Percentiles rank a stretch among this genome's conserved stretches.
These are phyloP conservation scores for Zelonia costaricensis DNA, from an alignment of 208 protist species.

Conservation along the genomic window DNA sequence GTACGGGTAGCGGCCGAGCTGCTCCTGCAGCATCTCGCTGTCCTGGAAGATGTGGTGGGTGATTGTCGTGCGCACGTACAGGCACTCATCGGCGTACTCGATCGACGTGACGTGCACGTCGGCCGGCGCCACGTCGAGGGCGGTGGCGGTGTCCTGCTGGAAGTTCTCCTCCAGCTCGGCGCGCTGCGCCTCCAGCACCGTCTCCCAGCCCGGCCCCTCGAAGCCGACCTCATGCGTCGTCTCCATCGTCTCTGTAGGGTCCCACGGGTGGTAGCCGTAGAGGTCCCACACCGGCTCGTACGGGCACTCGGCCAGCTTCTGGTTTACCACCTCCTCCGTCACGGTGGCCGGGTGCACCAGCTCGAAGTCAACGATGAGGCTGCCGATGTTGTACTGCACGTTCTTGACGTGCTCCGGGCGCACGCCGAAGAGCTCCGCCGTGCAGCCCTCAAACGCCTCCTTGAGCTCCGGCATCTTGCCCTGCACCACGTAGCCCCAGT, in stretches of 20 bases:
- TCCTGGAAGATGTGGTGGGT: slow-evolving; percentile 23
- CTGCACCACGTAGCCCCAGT: slow-evolving; percentile 62
- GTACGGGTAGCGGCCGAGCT: slow-evolving; percentile 41
- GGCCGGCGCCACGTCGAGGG: slow-evolving; percentile 30
- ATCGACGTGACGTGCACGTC: slow-evolving; percentile 26
- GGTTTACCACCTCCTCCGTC: slow-evolving; percentile 34
- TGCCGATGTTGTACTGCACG: slow-evolving; percentile 24
- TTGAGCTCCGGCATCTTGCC: slow-evolving; percentile 35
- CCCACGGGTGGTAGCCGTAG: slow-evolving; percentile 44
- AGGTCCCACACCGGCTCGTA: slow-evolving; percentile 59
- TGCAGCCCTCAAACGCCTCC: slow-evolving; percentile 31
- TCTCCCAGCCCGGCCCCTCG: slow-evolving; percentile 51
- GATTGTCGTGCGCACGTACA: slow-evolving; percentile 22
- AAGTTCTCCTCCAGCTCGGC: slow-evolving; percentile 38
- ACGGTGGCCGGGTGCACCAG: slow-evolving; percentile 40
- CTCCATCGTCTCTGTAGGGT: slow-evolving; percentile 24
- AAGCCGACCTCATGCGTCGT: slow-evolving; percentile 42
- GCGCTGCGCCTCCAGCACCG: slow-evolving; percentile 36
- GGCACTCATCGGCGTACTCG: slow-evolving; percentile 20
- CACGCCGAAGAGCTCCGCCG: slow-evolving; percentile 35
- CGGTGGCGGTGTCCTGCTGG: slow-evolving; percentile 34
- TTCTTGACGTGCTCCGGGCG: slow-evolving; percentile 34
- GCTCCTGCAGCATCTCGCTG: slow-evolving; percentile 32
- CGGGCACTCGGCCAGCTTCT: slow-evolving; percentile 33
- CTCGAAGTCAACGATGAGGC: slow-evolving; percentile 49